Percentiles rank a stretch among this genome's conserved stretches.
phyloP scores from a whole-genome alignment of 2,329 filamentous ascomycete genomes.

The Zasmidium angulare region DNA sequence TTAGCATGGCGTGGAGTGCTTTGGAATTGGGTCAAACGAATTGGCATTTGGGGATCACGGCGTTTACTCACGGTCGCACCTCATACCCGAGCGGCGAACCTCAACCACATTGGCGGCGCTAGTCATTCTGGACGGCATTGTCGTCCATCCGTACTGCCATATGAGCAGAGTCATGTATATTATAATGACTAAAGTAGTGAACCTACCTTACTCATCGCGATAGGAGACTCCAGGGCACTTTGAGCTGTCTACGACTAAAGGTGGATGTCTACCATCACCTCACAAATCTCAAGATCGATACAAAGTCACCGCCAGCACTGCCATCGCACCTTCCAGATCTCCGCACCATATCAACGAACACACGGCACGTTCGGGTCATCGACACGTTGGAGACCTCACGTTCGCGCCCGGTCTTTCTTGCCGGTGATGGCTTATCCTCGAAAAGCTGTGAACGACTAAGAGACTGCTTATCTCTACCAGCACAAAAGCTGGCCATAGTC shows the following conservation, averaged over 20 bases:
- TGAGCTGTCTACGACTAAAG: background rate
- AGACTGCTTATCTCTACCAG: too few species aligned
- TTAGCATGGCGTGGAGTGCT: slow-evolving; percentile 23
- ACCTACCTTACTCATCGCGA: background rate
- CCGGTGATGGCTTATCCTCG: too few species aligned
- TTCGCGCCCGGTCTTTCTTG: too few species aligned
- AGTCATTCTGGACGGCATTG: background rate
- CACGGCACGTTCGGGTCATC: too few species aligned
- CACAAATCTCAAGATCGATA: too few species aligned
- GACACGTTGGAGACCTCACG: too few species aligned
- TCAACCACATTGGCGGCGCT: background rate
- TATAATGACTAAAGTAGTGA: slow-evolving; percentile 15
- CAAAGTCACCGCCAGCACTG: too few species aligned
- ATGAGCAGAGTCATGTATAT: slow-evolving; percentile 15
- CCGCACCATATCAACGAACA: too few species aligned
- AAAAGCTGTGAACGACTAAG: too few species aligned
- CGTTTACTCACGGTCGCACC: slow-evolving; percentile 1
- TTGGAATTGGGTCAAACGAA: slow-evolving; percentile 9
- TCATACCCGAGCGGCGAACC: background rate
- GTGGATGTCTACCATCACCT: too few species aligned
- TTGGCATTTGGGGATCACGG: background rate
- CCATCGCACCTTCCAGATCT: too few species aligned
- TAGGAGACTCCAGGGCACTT: background rate
- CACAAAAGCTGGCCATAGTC: too few species aligned
- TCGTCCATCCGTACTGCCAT: slow-evolving; percentile 1